Conservation (phyloP, 768 basidiomycete genomes). For the Mycena filopes region DNA sequence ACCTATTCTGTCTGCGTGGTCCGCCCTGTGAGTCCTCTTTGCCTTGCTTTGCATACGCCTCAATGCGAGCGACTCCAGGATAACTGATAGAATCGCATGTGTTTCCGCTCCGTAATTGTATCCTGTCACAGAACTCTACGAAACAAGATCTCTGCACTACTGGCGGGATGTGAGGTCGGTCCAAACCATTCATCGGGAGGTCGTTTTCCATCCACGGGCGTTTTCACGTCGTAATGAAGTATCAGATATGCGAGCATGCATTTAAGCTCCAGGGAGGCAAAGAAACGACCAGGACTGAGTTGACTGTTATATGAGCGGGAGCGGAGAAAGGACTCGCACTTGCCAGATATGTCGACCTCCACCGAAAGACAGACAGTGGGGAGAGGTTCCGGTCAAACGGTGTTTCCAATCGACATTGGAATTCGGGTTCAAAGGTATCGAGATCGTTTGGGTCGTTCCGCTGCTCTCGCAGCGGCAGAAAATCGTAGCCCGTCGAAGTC, state of each 20-base stretch:
- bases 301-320: not conserved
- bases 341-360: slow-evolving; percentile 48
- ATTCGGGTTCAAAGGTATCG: slow-evolving; percentile 31
- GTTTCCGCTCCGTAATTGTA: too few relatives aligned
- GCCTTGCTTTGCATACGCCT: not conserved
- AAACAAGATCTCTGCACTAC: slow-evolving; percentile 5
- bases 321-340: slow-evolving; percentile 22
- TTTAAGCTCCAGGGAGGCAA: slow-evolving; percentile 52
- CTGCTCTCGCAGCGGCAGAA: slow-evolving; percentile 31
- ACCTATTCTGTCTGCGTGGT: slow-evolving; percentile 11
- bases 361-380: slow-evolving; percentile 49
- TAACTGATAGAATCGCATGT: too few relatives aligned
- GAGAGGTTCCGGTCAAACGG: slow-evolving; percentile 42
- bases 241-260: slow-evolving; percentile 53
- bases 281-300: slow-evolving; percentile 55
- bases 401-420: slow-evolving; percentile 36
- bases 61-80: not conserved
- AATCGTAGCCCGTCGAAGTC: slow-evolving; percentile 57
- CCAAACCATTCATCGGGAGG: slow-evolving; percentile 12
- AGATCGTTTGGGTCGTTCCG: slow-evolving; percentile 12
- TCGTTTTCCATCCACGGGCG: not conserved
- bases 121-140: not conserved
- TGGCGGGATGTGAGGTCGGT: not conserved
- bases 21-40: slow-evolving; percentile 7
- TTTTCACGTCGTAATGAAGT: slow-evolving; percentile 46